Conservation (phyloP, 164 flowering plant genomes). For the Santalum album region DNA sequence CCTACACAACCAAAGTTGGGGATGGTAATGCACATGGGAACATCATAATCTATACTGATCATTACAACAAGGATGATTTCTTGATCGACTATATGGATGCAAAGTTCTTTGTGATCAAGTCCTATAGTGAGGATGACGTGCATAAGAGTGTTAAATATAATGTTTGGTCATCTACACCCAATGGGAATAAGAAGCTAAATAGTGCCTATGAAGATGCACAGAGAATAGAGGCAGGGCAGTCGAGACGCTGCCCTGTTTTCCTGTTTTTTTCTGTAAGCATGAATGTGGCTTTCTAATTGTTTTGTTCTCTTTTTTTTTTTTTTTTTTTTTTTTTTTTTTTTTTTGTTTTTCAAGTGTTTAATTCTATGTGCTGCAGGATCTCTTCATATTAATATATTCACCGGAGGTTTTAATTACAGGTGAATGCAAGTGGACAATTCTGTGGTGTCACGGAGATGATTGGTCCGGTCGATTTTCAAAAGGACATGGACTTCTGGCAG, state of each 20-base stretch:
- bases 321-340: not conserved
- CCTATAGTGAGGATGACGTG: constrained; percentile 93
- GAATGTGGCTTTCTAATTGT: too few species aligned
- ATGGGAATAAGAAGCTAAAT: constrained; percentile 80
- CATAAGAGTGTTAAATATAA: constrained; percentile 88
- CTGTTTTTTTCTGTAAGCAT: constrained; percentile 81
- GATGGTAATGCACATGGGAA: constrained; percentile 40
- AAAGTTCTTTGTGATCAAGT: constrained; percentile 81
- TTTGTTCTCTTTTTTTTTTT: not conserved
- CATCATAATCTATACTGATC: constrained; percentile 43
- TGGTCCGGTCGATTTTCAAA: constrained; percentile 70
- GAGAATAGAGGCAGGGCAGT: constrained; percentile 38
- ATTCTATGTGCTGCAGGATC: too few species aligned
- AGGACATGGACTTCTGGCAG: constrained; percentile 94
- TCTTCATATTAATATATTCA: not conserved
- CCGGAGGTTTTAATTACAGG: constrained; percentile 26
- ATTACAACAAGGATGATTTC: constrained; percentile 67
- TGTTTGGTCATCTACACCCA: constrained; percentile 96
- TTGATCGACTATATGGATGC: constrained; percentile 44
- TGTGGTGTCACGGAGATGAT: constrained; percentile 96
- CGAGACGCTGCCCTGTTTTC: constrained; percentile 63
- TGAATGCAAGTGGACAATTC: constrained; percentile 92
- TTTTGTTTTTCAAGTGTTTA: not conserved
- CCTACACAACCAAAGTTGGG: constrained; percentile 46
- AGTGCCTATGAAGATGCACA: constrained; percentile 66